phyloP scores from a whole-genome alignment of 2,329 filamentous ascomycete genomes.

The Penicillium thymicola region DNA sequence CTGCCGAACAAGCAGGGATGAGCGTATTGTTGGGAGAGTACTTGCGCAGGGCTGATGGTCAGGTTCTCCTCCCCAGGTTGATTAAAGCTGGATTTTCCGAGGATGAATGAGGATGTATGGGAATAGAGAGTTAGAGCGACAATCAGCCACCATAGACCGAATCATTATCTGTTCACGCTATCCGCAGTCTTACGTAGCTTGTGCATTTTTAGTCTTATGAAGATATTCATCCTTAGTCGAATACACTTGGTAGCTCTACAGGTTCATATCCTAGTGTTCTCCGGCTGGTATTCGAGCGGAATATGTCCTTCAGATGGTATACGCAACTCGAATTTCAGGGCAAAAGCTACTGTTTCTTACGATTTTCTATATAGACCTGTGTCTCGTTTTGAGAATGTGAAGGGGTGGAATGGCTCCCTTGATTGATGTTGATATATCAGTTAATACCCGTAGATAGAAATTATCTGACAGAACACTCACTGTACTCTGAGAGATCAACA shows the following conservation, averaged over 20 bases:
- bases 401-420: neutral
- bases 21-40: slow-evolving; percentile 18
- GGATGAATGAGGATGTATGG: neutral
- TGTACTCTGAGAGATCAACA: too few species aligned
- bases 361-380: too few species aligned
- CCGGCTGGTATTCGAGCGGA: too few species aligned
- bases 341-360: neutral
- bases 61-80: slow-evolving; percentile 17
- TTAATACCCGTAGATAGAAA: neutral
- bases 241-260: neutral
- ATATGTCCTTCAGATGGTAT: neutral
- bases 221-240: neutral
- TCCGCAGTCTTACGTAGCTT: neutral
- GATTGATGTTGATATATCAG: neutral
- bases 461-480: neutral
- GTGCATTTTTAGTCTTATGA: neutral
- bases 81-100: slow-evolving; percentile 2
- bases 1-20: slow-evolving; percentile 21
- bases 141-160: neutral
- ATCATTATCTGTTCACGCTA: neutral
- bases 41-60: slow-evolving; percentile 15
- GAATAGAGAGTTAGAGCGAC: neutral
- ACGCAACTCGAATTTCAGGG: neutral
- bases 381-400: neutral
- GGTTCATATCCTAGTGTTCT: neutral